These are phyloP conservation scores for Rhynchospora breviuscula DNA, from an alignment of 176 grass and related monocot species.

Conservation along the genomic window DNA sequence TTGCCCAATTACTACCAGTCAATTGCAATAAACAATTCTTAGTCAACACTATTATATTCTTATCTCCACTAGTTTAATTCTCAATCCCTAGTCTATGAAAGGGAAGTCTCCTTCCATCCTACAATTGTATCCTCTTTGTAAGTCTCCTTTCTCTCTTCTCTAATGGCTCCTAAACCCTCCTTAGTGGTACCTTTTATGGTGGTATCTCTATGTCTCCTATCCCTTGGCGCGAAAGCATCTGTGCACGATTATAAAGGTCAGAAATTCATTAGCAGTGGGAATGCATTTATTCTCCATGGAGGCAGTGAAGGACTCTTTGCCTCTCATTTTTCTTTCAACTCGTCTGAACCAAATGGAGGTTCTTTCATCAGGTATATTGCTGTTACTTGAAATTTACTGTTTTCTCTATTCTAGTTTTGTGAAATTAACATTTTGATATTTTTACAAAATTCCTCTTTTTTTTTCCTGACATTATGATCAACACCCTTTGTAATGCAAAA, in stretches of 20 bases:
- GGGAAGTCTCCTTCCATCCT: not conserved
- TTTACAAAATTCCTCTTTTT: not conserved
- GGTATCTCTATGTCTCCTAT: conserved; percentile 18
- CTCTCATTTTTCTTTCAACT: conserved; percentile 29
- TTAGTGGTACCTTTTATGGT: not conserved
- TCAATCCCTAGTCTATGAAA: not conserved
- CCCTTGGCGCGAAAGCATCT: conserved; percentile 37
- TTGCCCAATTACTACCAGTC: conserved; percentile 5
- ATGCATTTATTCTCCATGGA: conserved; percentile 64
- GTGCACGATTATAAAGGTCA: conserved; percentile 67
- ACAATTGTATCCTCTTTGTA: not conserved
- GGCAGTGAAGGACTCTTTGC: conserved; percentile 78
- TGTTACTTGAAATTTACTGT: not conserved
- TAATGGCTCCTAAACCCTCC: conserved; percentile 27
- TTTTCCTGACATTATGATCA: not conserved
- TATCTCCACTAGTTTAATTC: not conserved
- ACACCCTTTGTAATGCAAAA: not conserved
- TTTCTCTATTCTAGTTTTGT: not conserved
- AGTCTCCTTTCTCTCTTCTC: not conserved
- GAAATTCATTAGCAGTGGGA: conserved; percentile 35
- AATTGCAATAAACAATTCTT: conserved; percentile 5
- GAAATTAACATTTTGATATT: not conserved
- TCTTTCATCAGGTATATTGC: conserved; percentile 51
- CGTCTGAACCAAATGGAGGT: conserved; percentile 29
- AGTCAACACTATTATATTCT: not conserved